Percentiles rank a stretch among this genome's conserved stretches.
Conservation (phyloP, 371 early-diverging fungal species). For the Actinomucor elegans region DNA sequence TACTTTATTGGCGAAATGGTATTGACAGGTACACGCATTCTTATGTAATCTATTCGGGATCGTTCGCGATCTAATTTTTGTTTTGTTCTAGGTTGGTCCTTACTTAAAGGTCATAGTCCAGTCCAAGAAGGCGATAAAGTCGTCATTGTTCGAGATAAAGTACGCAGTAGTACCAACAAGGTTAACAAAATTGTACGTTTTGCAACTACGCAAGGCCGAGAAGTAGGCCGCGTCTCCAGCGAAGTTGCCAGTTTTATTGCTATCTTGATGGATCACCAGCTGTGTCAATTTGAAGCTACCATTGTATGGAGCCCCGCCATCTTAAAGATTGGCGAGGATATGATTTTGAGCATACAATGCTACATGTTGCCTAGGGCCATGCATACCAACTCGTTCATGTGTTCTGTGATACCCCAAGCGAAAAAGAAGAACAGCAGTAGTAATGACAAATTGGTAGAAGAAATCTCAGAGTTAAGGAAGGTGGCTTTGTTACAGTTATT, state of each 20-base stretch:
- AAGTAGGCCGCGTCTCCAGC: conserved; percentile 50
- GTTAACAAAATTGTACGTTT: conserved; percentile 59
- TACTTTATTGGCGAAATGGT: conserved; percentile 43
- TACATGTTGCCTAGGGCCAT: conserved; percentile 42
- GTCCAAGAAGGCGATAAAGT: conserved; percentile 33
- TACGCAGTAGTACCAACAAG: conserved; percentile 3
- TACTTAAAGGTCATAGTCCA: conserved; percentile 24
- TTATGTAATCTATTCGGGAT: background rate
- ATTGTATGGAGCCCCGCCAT: conserved; percentile 36
- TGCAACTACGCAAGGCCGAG: conserved; percentile 24
- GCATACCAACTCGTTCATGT: background rate
- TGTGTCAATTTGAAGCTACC: conserved; percentile 49
- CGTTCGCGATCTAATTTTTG: background rate
- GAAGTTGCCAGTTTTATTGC: conserved; percentile 49
- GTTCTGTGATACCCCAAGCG: background rate
- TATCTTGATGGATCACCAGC: conserved; percentile 45
- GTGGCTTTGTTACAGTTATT: conserved; percentile 49
- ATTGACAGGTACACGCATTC: conserved; percentile 17
- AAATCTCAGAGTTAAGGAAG: conserved; percentile 29
- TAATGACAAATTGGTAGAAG: conserved; percentile 25
- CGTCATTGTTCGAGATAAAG: conserved; percentile 24
- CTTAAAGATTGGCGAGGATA: conserved; percentile 53
- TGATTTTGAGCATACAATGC: conserved; percentile 47
- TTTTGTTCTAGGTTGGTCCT: conserved; percentile 35
- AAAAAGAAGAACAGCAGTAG: conserved; percentile 15